Conservation (phyloP, 345 rosid genomes). For the Eucalyptus pauciflora region DNA sequence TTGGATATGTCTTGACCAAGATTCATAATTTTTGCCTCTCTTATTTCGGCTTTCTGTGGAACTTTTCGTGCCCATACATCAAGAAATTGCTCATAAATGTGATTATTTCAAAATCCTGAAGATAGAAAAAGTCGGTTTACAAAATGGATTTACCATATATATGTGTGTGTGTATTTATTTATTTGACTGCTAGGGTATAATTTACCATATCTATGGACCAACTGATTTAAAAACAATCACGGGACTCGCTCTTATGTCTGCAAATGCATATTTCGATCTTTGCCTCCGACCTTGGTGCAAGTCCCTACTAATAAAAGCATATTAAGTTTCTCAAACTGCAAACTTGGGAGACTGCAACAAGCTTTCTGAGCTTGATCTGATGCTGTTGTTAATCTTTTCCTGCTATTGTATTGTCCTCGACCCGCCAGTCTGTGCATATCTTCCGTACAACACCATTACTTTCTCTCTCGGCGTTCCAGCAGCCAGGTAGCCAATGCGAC, state of each 20-base stretch:
- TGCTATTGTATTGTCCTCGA: not conserved
- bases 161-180: no score
- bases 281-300: not conserved
- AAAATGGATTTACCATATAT: no score
- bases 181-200: no score
- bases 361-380: not conserved
- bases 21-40: not conserved
- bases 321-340: not conserved
- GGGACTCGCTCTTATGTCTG: not conserved
- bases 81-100: not conserved
- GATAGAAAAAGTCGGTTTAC: no score
- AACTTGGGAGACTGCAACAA: not conserved
- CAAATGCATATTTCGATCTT: not conserved
- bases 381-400: not conserved
- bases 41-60: not conserved
- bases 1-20: not conserved
- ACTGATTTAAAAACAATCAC: no score
- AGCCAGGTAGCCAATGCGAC: not conserved
- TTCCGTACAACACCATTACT: not conserved
- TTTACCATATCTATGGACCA: no score
- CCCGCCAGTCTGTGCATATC: not conserved
- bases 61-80: not conserved
- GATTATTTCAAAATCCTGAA: no score
- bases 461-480: not conserved
- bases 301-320: not conserved